These are phyloP conservation scores for Aspergillus baeticus DNA, from an alignment of 495 filamentous ascomycete genomes.

Conservation along the genomic window DNA sequence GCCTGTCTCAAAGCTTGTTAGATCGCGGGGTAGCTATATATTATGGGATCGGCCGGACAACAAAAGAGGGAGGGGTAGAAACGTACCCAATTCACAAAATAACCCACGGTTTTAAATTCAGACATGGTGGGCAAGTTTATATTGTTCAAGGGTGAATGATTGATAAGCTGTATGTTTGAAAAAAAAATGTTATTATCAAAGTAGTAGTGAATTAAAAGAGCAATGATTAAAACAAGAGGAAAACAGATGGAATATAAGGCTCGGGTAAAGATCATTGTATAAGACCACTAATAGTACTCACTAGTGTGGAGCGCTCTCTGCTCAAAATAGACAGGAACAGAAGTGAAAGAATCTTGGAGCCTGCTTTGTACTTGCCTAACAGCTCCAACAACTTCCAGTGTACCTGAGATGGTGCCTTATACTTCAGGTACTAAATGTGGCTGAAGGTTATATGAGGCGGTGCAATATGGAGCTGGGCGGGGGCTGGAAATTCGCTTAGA, in stretches of 20 bases:
- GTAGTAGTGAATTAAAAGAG: conserved; percentile 21
- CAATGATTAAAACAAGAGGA: conserved; percentile 15
- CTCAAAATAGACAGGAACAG: conserved; percentile 8
- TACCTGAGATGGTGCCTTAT: conserved; percentile 4
- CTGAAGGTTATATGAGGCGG: neutral
- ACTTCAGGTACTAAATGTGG: conserved; percentile 19
- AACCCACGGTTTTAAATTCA: conserved; percentile 46
- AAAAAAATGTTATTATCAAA: conserved; percentile 15
- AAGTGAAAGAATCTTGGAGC: conserved; percentile 13
- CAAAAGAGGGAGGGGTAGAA: neutral
- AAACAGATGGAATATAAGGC: conserved; percentile 4
- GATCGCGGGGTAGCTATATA: no score
- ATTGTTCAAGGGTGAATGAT: conserved; percentile 10
- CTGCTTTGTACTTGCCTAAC: conserved; percentile 14
- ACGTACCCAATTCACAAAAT: conserved; percentile 59
- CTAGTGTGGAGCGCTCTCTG: conserved; percentile 1
- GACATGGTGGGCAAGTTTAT: conserved; percentile 27
- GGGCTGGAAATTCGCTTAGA: conserved; percentile 3
- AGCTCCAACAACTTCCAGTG: neutral
- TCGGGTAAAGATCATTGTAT: conserved; percentile 10
- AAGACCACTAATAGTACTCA: neutral
- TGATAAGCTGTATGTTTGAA: conserved; percentile 8
- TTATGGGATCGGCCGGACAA: neutral
- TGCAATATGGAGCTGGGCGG: conserved; percentile 11
- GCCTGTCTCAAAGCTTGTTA: conserved; percentile 49